Conservation (phyloP, 768 basidiomycete genomes). For the Russula sp. region DNA sequence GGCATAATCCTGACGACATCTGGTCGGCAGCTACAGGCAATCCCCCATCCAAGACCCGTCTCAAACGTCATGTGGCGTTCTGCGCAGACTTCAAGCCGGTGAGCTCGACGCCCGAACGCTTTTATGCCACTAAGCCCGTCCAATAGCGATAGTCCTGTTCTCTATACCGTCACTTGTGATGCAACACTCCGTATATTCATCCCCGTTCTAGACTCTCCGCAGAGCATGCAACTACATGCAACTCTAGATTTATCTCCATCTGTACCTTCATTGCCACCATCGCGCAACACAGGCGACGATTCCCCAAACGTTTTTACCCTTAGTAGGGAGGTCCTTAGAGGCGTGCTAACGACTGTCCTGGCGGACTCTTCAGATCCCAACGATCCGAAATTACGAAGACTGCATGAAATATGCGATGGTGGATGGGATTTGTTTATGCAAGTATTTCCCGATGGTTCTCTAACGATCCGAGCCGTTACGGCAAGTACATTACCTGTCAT, state of each 20-base stretch:
- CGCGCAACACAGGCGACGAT: conserved; percentile 33
- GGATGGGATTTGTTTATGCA: conserved; percentile 80
- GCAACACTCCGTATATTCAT: conserved; percentile 80
- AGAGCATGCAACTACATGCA: conserved; percentile 79
- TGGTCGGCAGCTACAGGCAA: conserved; percentile 60
- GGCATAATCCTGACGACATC: conserved; percentile 71
- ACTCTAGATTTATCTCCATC: conserved; percentile 71
- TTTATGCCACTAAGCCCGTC: conserved; percentile 12
- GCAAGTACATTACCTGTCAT: conserved; percentile 44
- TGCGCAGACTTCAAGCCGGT: conserved; percentile 64
- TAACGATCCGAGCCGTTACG: conserved; percentile 67
- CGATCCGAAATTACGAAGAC: conserved; percentile 46
- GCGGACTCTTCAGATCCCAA: conserved; percentile 40
- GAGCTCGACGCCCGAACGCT: conserved; percentile 32
- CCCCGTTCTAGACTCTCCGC: conserved; percentile 83
- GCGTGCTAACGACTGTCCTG: conserved; percentile 46
- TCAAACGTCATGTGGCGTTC: conserved; percentile 70
- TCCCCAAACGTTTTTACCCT: conserved; percentile 64
- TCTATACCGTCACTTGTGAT: conserved; percentile 84
- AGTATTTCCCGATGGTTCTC: conserved; percentile 67
- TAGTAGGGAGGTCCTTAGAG: conserved; percentile 57
- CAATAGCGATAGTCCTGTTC: conserved; percentile 65
- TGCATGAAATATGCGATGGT: conserved; percentile 65
- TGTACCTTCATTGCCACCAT: conserved; percentile 42
- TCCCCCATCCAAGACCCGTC: conserved; percentile 73